These are phyloP conservation scores for Astrephomene gubernaculifera DNA, from an alignment of 139 green algal species.

Conservation along the genomic window DNA sequence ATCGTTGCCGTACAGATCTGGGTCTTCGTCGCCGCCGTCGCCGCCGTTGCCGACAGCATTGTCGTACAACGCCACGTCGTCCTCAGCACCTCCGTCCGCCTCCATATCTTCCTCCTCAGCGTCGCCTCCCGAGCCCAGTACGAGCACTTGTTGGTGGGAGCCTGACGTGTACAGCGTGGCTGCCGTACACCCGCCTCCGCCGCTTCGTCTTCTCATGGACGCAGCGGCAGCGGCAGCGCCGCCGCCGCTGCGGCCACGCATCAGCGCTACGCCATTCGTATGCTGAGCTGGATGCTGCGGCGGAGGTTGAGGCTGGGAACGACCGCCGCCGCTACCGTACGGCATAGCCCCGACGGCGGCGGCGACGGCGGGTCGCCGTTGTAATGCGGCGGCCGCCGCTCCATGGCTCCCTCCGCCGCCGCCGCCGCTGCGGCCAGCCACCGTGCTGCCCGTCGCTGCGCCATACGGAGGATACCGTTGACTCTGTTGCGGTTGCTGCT, in stretches of 20 bases:
- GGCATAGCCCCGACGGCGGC: not conserved
- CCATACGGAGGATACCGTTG: not conserved
- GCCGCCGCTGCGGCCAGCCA: too few species aligned
- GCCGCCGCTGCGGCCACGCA: not conserved
- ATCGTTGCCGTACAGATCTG: not conserved
- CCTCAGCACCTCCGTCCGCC: not conserved
- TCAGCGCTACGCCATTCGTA: not conserved
- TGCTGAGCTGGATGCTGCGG: not conserved
- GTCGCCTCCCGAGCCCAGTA: not conserved
- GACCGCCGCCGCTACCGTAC: not conserved
- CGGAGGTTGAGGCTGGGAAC: not conserved
- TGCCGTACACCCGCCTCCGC: not conserved
- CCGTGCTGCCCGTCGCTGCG: not conserved
- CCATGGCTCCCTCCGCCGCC: not conserved
- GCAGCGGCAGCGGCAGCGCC: not conserved
- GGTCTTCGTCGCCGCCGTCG: not conserved
- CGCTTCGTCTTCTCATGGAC: too few species aligned
- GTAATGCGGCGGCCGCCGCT: not conserved
- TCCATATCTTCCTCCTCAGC: not conserved
- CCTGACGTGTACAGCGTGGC: not conserved
- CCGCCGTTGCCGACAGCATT: not conserved
- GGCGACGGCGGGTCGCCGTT: not conserved
- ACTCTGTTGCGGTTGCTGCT: conserved; percentile 1
- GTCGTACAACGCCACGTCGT: not conserved
- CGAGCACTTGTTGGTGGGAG: conserved; percentile 12